Conservation (phyloP, 202 grass and related monocot genomes). For the Elaeis oleifera region DNA sequence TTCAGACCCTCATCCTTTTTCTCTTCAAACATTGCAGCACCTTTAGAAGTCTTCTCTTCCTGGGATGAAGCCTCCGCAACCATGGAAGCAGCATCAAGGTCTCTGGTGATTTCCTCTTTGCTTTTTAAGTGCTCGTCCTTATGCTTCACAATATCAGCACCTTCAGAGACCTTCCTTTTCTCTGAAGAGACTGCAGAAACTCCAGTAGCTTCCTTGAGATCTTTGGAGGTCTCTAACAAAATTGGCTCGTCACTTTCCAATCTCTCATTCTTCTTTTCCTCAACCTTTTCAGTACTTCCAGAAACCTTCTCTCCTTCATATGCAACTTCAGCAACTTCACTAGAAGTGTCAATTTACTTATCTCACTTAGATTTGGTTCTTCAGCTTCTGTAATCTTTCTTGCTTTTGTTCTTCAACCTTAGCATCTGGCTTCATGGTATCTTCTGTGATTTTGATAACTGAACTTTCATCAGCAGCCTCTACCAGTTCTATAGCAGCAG, state of each 20-base stretch:
- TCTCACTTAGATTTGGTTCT: not conserved
- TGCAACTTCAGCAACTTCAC: not conserved
- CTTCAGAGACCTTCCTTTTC: not conserved
- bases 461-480: constrained; percentile 1
- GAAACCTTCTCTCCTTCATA: not conserved
- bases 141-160: too few relatives aligned
- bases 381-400: constrained; percentile 4
- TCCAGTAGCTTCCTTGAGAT: not conserved
- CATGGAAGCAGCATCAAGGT: not conserved
- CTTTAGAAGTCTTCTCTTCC: constrained; percentile 8
- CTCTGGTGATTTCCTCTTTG: constrained; percentile 4
- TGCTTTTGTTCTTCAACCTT: constrained; percentile 9
- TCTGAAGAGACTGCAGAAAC: not conserved
- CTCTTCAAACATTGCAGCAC: not conserved
- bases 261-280: not conserved
- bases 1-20: not conserved
- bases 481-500: not conserved
- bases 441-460: constrained; percentile 11
- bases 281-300: not conserved
- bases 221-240: not conserved
- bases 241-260: not conserved
- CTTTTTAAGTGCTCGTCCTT: not conserved
- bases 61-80: not conserved
- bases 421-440: constrained; percentile 11
- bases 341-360: not conserved